Evolutionary conservation across 371 early-diverging fungal species (phyloP), one percentile per base, ranked within the genome.

Genomic region (Smittium mucronatum): DNA sequence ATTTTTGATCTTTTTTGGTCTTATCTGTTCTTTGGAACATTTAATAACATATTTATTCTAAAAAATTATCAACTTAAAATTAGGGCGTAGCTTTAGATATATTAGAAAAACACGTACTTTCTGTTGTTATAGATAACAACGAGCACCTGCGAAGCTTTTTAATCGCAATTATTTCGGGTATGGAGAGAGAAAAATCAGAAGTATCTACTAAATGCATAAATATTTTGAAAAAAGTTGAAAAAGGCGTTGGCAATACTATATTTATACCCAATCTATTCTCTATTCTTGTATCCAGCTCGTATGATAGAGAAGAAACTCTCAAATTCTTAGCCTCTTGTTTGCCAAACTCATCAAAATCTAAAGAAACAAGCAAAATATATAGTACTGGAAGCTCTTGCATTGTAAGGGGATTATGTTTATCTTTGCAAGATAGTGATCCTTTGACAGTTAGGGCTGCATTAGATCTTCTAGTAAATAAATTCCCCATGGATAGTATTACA

Each of bases 161-260:
- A 31, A 85, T 90, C 36, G 93, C 91, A 0, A 67, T 96, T 28
- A 78, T 94, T 30, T 92, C 95, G 0, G 91, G 88, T 11, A 74
- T 96, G 17, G 97, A 97, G 67, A 94, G 95, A 71, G 94, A 93
- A 74, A 89, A 90, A 34, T 89, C 85, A 75, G 96, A 96, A 72
- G 88, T 83, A 72, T 92, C 91, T 75, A 89, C 88, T 66, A 75
- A 88, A 76, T 88, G 86, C 32, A 80, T 92, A 36, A 70, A 75
- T 1, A 77, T 94, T 74, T 73, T 95, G 36, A 91, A 93, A 75
- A 73, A 73, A 61, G 70, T 94, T 34, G 78, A 83, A 29, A 81
- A 82, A 30, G 80, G 81, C 1, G 88, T 93, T 30, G 92, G 89
- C 36, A 76, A 84, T 30, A 76, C 86, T 0, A 88, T 86, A 71